phyloP scores from a whole-genome alignment of 2,329 filamentous ascomycete species.

The Boeremia exigua region DNA sequence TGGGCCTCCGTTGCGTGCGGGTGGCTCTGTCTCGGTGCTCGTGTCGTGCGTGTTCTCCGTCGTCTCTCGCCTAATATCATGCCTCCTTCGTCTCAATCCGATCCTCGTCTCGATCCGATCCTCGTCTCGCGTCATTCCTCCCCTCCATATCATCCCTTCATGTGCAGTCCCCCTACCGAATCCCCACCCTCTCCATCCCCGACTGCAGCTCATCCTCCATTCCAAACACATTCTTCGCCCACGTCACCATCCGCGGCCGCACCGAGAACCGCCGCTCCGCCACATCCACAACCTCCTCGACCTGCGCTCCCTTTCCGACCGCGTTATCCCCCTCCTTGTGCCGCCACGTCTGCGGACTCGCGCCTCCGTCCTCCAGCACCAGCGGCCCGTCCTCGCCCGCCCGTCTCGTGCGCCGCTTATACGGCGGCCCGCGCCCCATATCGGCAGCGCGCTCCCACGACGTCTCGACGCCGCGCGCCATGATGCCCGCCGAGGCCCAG shows the following conservation, averaged over 20 bases:
- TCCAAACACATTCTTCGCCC: constrained; percentile 78
- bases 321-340: constrained; percentile 13
- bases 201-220: constrained; percentile 73
- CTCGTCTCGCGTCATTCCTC: not conserved
- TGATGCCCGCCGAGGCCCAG: constrained; percentile 82
- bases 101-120: too few species aligned
- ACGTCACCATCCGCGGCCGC: constrained; percentile 69
- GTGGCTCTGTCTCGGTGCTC: too few species aligned
- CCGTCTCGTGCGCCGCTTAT: constrained; percentile 48
- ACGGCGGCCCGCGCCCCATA: constrained; percentile 77
- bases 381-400: constrained; percentile 30
- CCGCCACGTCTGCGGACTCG: constrained; percentile 15
- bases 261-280: constrained; percentile 54
- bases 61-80: too few species aligned
- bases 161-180: constrained; percentile 9
- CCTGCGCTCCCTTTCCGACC: constrained; percentile 17
- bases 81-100: too few species aligned
- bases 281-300: not conserved
- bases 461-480: constrained; percentile 83
- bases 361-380: constrained; percentile 23
- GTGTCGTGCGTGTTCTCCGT: too few species aligned
- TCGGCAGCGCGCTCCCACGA: constrained; percentile 79
- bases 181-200: constrained; percentile 38
- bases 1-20: too few species aligned
- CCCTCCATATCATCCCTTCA: not conserved